phyloP scores from a whole-genome alignment of 2,329 filamentous ascomycete species.

The Chrysoporthe puriensis region DNA sequence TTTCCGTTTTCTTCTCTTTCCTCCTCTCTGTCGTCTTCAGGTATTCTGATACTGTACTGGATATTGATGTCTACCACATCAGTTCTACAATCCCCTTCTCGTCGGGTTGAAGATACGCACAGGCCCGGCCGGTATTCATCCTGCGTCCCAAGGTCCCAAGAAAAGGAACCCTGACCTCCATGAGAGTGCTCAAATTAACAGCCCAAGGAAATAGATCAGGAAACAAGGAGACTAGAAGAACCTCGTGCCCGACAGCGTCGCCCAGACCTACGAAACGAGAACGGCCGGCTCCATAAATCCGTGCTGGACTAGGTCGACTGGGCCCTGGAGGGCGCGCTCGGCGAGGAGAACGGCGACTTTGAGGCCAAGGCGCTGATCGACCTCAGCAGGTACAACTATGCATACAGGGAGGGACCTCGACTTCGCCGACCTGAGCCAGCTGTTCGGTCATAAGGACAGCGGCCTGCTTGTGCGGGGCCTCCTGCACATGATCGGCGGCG shows the following conservation, averaged over 20 bases:
- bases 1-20: background rate
- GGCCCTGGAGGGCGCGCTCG: background rate
- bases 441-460: background rate
- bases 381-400: background rate
- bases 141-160: background rate
- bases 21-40: background rate
- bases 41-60: background rate
- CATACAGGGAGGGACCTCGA: background rate
- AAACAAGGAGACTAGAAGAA: background rate
- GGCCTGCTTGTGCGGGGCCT: background rate
- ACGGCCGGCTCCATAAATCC: background rate
- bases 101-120: background rate
- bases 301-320: background rate
- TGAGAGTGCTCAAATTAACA: background rate
- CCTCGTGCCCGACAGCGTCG: background rate
- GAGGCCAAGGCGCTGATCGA: background rate
- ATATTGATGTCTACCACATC: background rate
- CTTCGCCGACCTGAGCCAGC: background rate
- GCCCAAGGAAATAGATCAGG: background rate
- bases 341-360: background rate
- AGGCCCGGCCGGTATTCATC: background rate
- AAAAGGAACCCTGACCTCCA: background rate
- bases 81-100: background rate
- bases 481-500: background rate
- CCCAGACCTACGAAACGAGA: background rate